phyloP scores from a whole-genome alignment of 345 rosid species.

The Eucalyptus marginata region DNA sequence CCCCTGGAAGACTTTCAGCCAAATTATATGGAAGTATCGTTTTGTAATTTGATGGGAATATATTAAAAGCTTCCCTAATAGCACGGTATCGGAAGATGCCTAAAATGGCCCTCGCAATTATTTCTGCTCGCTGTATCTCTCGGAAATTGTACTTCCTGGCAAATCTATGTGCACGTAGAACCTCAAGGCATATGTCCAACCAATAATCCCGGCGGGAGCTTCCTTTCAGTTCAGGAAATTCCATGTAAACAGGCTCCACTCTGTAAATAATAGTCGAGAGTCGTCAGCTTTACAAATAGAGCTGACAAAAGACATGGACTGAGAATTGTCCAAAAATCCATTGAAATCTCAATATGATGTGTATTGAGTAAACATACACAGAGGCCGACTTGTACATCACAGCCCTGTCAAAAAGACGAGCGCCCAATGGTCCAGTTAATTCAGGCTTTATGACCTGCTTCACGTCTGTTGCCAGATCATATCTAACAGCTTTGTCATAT shows the following conservation, averaged over 20 bases:
- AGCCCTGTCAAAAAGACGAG: constrained; percentile 94
- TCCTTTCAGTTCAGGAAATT: constrained; percentile 91
- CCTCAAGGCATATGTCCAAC: constrained; percentile 78
- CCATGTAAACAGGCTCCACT: constrained; percentile 72
- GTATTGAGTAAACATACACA: constrained; percentile 34
- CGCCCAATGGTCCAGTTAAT: constrained; percentile 89
- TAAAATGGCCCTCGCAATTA: constrained; percentile 64
- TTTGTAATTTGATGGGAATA: constrained; percentile 73
- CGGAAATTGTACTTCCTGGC: constrained; percentile 48
- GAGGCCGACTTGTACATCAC: constrained; percentile 79
- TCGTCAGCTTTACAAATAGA: not conserved
- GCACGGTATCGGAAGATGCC: constrained; percentile 74
- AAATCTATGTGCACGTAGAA: constrained; percentile 64
- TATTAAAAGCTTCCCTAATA: constrained; percentile 62
- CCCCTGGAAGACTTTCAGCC: constrained; percentile 90
- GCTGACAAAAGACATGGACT: not conserved
- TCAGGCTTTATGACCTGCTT: constrained; percentile 92
- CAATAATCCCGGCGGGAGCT: constrained; percentile 88
- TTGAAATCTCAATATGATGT: not conserved
- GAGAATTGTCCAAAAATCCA: not conserved
- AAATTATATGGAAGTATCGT: constrained; percentile 72
- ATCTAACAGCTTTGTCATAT: constrained; percentile 66
- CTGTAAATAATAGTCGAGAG: constrained; percentile 12
- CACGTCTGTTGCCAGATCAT: constrained; percentile 63
- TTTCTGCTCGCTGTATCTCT: constrained; percentile 56